Base-by-base conservation (phyloP, 2,329 filamentous ascomycete genomes). In the Cordyceps javanica region DNA sequence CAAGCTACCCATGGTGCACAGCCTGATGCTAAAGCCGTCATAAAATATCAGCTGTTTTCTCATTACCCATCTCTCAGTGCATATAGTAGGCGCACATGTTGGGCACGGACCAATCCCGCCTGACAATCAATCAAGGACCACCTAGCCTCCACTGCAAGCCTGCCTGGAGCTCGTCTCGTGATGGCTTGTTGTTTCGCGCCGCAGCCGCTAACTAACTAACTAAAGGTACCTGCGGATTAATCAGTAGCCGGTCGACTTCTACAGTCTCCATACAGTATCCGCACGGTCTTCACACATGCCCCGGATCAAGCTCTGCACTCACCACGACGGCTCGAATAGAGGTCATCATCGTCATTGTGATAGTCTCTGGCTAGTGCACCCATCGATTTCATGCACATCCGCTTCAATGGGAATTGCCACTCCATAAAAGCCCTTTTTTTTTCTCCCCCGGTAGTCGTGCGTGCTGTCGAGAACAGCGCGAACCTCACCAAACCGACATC, bases 111-210 rank as follows among this genome's bases (percentile, higher is more conserved):
- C 39, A 54, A 36, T 45, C 21, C n/a, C 8, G 19, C 28, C 32
- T 5, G 9, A 30, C 9, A 4, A n/a, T 28, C n/a, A 26, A 32
- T 25, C 39, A 54, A 38, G 38, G 30, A 19, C 26, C 38, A 13
- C 19, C 39, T n/a, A 9, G 28, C 39, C 28, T 41, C 50, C 50
- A 53, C 36, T 23, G 16, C 38, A 30, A 11, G n/a, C n/a, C n/a
- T n/a, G n/a, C n/a, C n/a, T n/a, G n/a, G n/a, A n/a, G 19, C n/a
- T 21, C 36, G 32, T 16, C 34, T 52, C 34, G 49, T 52, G 50
- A 53, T 14, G 39, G 36, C 38, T 45, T 54, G 51, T 54, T 54
- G 51, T 54, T 54, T 54, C 36, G 28, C 39, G 41, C 19, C 19
- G 21, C 49, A 36, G 30, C 2, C 28, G n/a, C 26, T 41, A 8